Evolutionary conservation across 2,329 filamentous ascomycete genomes (phyloP), one percentile per base, ranked within the genome.

Genomic region (Emmonsiellopsis sp.): DNA sequence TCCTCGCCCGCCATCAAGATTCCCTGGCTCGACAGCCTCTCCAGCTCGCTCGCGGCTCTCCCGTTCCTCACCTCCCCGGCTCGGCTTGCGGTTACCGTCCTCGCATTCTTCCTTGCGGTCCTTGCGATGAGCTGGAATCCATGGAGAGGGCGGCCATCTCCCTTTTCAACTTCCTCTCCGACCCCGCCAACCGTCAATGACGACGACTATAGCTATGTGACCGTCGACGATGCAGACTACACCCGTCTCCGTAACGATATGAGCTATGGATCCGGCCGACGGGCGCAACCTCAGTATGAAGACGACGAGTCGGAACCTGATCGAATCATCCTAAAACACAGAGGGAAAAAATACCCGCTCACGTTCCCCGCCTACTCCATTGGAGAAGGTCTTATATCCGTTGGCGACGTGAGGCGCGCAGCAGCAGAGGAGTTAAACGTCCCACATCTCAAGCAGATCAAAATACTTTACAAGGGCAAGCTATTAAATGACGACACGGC

Each of bases 361-460:
- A 67, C 70, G 48, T 76, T 76, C 59, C 69, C 67, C 4, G 67
- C 74, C 20, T 77, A 72, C 58, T 68, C 73, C 7, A 76, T 77
- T 61, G 70, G 70, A 52, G 74, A 77, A 56, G 73, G 71, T 7
- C 60, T 61, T 13, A 60, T 76, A 45, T 73, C 65, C 30, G 67
- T 77, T 34, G 68, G 70, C 31, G 65, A 73, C 15, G 57, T 77
- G 41, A 64, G 74, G 43, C 61, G 67, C 40, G 61, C 64, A 5
- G 72, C 73, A 10, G 74, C 72, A 1, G 60, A 65, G 37, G 63
- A 64, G 54, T 67, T 70, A 13, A 65, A 65, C 11, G 67, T 68
- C 7, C 54, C 59, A 3, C 62, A 73, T 50, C 64, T 68, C 11
- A 61, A 67, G 40, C 65, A 67, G 26, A 64, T 77, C 54, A 70